Conservation (phyloP, 331 rosid species). For the Erythrophleum ivorense region DNA sequence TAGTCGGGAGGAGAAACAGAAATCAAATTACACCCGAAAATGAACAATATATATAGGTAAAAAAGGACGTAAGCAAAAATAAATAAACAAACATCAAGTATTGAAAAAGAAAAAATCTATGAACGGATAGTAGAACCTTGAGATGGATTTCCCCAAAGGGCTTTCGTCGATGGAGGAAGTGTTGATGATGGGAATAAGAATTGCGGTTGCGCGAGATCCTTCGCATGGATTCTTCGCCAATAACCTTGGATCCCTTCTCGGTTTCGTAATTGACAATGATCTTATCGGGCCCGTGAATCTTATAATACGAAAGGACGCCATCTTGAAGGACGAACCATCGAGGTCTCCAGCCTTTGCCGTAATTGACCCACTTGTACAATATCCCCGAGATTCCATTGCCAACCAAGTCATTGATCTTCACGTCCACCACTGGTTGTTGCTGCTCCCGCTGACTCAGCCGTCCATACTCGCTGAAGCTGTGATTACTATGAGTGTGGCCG, state of each 20-base stretch:
- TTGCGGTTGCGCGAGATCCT: slow-evolving; percentile 61
- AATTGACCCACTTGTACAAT: slow-evolving; percentile 91
- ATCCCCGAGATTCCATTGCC: slow-evolving; percentile 86
- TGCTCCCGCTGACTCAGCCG: slow-evolving; percentile 51
- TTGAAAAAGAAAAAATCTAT: not conserved
- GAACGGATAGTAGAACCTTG: slow-evolving; percentile 53
- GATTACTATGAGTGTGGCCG: slow-evolving; percentile 20
- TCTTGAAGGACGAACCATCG: slow-evolving; percentile 92
- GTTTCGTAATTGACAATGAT: slow-evolving; percentile 75
- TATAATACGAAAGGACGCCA: slow-evolving; percentile 88
- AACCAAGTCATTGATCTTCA: slow-evolving; percentile 81
- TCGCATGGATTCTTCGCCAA: slow-evolving; percentile 81
- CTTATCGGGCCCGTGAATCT: slow-evolving; percentile 90
- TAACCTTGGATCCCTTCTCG: slow-evolving; percentile 85
- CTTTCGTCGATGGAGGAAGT: slow-evolving; percentile 56
- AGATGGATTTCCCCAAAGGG: slow-evolving; percentile 92
- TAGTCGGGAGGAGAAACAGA: slow-evolving; percentile 3
- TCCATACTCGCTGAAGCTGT: slow-evolving; percentile 46
- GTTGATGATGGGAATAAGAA: slow-evolving; percentile 31
- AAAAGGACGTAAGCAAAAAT: not conserved
- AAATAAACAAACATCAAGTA: not conserved
- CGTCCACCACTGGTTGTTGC: slow-evolving; percentile 66
- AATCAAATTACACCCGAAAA: slow-evolving; percentile 14
- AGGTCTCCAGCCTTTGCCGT: slow-evolving; percentile 94
- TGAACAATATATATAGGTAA: not conserved